phyloP scores from a whole-genome alignment of 352 stramenopile genomes.

The Paralagenidium karlingii region DNA sequence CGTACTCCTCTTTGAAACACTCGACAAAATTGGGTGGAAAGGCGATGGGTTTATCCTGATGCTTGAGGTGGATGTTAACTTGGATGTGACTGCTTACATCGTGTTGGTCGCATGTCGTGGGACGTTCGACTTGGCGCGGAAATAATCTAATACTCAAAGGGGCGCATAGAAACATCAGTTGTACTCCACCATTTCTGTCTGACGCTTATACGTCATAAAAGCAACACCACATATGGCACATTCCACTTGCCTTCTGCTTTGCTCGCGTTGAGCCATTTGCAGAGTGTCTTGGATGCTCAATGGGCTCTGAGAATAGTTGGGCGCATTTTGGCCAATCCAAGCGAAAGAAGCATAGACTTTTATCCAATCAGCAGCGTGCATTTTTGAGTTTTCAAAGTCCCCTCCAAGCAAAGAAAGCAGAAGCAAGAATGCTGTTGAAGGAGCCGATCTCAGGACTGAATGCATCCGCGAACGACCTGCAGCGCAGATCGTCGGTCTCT shows the following conservation, averaged over 20 bases:
- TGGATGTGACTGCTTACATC: conserved; percentile 33
- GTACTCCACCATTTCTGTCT: background rate
- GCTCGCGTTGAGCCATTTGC: no score
- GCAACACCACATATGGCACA: background rate
- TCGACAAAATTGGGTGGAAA: conserved; percentile 28
- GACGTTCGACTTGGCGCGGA: conserved; percentile 1
- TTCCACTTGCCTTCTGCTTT: background rate
- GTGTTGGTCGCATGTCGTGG: conserved; percentile 13
- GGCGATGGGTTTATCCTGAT: conserved; percentile 25
- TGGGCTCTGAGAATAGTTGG: no score
- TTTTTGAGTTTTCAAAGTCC: no score
- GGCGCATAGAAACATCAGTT: background rate
- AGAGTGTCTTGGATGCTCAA: no score
- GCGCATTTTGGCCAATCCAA: no score
- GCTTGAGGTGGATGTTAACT: conserved; percentile 36
- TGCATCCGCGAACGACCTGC: conserved; percentile 25
- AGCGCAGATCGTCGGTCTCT: conserved; percentile 22
- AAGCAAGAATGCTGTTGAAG: conserved; percentile 9
- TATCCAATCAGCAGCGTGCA: no score
- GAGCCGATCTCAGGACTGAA: conserved; percentile 10
- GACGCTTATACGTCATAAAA: background rate
- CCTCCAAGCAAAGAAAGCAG: no score
- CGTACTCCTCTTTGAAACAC: conserved; percentile 46
- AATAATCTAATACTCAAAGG: background rate
- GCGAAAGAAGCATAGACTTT: no score